phyloP scores from a whole-genome alignment of 2,329 filamentous ascomycete species.

The Botrytis fragariae region DNA sequence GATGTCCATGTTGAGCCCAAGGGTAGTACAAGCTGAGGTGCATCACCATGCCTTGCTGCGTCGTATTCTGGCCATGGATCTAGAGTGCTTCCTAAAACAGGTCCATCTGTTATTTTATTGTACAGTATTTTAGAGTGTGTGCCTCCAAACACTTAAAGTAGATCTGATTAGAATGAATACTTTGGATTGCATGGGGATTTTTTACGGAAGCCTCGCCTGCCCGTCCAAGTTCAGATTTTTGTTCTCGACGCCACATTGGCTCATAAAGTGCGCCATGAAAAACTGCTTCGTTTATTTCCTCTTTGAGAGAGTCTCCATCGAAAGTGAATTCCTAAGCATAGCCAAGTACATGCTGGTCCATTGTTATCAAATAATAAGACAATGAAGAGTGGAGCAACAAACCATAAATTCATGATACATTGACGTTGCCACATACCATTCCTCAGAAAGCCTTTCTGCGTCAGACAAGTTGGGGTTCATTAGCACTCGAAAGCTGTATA shows the following conservation, averaged over 20 bases:
- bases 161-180: not conserved
- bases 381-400: not conserved
- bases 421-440: not conserved
- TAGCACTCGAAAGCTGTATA: not conserved
- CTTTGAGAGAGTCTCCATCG: not conserved
- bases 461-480: not conserved
- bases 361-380: not conserved
- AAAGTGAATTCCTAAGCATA: not conserved
- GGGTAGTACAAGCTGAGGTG: not conserved
- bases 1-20: not conserved
- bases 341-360: not conserved
- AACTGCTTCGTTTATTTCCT: not conserved
- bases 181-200: not conserved
- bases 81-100: not conserved
- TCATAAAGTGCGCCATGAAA: not conserved
- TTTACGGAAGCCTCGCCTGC: not conserved
- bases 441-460: not conserved
- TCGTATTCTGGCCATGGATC: not conserved
- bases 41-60: not conserved
- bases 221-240: not conserved
- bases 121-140: not conserved
- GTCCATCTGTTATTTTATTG: not conserved
- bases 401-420: not conserved
- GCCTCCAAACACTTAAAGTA: not conserved
- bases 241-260: not conserved